Percentiles rank a stretch among this genome's conserved stretches.
Conservation (phyloP, 2,329 filamentous ascomycete genomes). For the Neodidymelliopsis sp. region DNA sequence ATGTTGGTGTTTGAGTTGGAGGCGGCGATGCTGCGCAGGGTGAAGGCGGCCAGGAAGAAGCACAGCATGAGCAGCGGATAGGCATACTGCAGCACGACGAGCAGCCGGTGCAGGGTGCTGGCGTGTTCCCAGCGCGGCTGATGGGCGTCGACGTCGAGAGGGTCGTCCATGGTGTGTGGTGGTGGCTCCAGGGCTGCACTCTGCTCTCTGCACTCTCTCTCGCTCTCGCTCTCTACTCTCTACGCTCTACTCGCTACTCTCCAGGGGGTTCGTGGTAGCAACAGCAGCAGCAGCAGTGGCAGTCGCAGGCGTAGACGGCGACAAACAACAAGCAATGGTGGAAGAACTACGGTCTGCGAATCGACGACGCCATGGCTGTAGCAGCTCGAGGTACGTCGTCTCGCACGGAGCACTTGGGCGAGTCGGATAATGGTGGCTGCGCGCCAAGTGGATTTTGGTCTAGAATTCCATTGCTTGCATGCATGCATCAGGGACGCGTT, state of each 20-base stretch:
- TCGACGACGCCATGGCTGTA: constrained; percentile 18
- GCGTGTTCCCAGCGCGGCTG: constrained; percentile 29
- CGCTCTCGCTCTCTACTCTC: no score
- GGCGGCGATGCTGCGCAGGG: constrained; percentile 66
- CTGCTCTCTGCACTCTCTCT: no score
- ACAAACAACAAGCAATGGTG: no score
- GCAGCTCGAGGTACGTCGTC: no score
- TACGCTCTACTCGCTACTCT: no score
- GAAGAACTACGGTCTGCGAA: constrained; percentile 16
- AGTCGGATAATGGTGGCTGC: constrained; percentile 15
- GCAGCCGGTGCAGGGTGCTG: constrained; percentile 23
- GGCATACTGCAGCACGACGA: constrained; percentile 59
- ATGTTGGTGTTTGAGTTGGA: constrained; percentile 55
- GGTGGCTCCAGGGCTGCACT: background rate
- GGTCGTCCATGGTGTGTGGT: constrained; percentile 1
- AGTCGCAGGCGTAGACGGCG: no score
- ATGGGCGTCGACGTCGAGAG: constrained; percentile 24
- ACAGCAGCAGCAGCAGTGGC: constrained; percentile 21
- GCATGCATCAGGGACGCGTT: constrained; percentile 13
- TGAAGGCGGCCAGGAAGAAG: constrained; percentile 70
- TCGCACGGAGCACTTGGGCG: constrained; percentile 13
- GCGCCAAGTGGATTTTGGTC: constrained; percentile 11
- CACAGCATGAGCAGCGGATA: constrained; percentile 70
- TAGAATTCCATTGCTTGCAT: constrained; percentile 1
- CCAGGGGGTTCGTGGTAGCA: constrained; percentile 18